A percentile compares a stretch with the other conserved stretches of the same genome.
Evolutionary conservation across 2,329 filamentous ascomycete species (phyloP).

Genomic region (Sporothrix curviconia): DNA sequence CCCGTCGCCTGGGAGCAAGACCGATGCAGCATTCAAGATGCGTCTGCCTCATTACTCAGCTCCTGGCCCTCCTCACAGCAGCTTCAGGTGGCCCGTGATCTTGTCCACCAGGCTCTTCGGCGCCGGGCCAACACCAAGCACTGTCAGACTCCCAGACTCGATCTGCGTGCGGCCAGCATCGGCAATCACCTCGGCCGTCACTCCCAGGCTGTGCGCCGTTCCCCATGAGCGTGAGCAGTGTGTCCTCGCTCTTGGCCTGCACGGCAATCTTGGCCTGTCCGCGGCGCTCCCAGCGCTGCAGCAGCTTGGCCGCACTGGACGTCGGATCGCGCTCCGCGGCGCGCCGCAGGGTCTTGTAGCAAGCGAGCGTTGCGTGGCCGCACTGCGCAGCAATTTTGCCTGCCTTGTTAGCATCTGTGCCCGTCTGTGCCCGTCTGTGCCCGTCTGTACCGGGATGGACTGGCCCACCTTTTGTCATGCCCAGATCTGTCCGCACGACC

Average conservation of each 20-base stretch:
- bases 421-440: too few species aligned
- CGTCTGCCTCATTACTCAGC: too few species aligned
- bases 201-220: conserved; percentile 71
- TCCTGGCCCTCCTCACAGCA: conserved; percentile 57
- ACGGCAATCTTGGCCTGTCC: conserved; percentile 94
- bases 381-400: conserved; percentile 97
- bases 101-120: conserved; percentile 81
- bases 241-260: conserved; percentile 80
- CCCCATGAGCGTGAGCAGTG: conserved; percentile 67
- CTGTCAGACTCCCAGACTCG: conserved; percentile 83
- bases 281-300: conserved; percentile 75
- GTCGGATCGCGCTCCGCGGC: conserved; percentile 44
- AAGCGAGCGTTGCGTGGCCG: conserved; percentile 91
- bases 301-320: conserved; percentile 52
- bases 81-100: conserved; percentile 77
- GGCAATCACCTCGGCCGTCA: conserved; percentile 84
- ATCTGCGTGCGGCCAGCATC: conserved; percentile 98
- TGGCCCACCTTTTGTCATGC: conserved; percentile 93
- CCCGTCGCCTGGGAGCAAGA: too few species aligned
- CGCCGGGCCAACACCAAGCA: conserved; percentile 75
- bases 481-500: conserved; percentile 86
- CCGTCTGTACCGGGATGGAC: too few species aligned
- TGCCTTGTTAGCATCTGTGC: conserved; percentile 35
- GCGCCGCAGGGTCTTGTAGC: conserved; percentile 76
- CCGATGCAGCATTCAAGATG: too few species aligned